Evolutionary conservation across 1,284 basidiomycete species (phyloP), one percentile per base, ranked within the genome.

Genomic region (Fomitopsis schrenkii): DNA sequence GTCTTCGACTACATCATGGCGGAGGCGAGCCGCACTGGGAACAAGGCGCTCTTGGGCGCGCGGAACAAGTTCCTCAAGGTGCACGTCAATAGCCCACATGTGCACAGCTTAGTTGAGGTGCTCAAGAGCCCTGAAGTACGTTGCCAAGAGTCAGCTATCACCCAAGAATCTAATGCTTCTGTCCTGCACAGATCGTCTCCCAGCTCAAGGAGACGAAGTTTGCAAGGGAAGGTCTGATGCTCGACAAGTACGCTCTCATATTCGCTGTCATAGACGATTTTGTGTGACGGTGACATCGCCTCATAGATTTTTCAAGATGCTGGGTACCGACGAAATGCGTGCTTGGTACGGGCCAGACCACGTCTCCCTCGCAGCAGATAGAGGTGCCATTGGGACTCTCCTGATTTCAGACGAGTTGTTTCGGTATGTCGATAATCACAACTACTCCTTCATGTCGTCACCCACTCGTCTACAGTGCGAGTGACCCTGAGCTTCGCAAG

Each of bases 281-380:
- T n/a, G 28, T 40, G 33, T 50, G 35, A 30, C n/a, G n/a, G 8
- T 59, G 6, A 44, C 44, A 8, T 42, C 57, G 28, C 57, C 30
- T 33, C 8, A 22, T 65, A 97, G 95, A 70, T 98, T 98, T 77
- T 94, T 94, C 80, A 98, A 98, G 76, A 98, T 97, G 92, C 83
- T 99, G 12, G 93, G 92, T 0, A 85, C 83, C 6, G 95, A 99
- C 70, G 96, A 98, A 74, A 88, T 96, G 77, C 84, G 97, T 59
- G 97, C 97, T 5, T 99, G 97, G 97, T 99, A 99, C 74, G 97
- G 97, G 0, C 95, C 97, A 45, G 87, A 93, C 53, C 97, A 99
- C 75, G 96, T 99, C 60, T 80, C 85, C 56, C 82, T 98, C 17
- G 97, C 97, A 5, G 91, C 93, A 28, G 91, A 95, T 68, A 84